These are phyloP conservation scores for Coemansia sp. DNA, from an alignment of 192 early-diverging fungal species.

Conservation along the genomic window DNA sequence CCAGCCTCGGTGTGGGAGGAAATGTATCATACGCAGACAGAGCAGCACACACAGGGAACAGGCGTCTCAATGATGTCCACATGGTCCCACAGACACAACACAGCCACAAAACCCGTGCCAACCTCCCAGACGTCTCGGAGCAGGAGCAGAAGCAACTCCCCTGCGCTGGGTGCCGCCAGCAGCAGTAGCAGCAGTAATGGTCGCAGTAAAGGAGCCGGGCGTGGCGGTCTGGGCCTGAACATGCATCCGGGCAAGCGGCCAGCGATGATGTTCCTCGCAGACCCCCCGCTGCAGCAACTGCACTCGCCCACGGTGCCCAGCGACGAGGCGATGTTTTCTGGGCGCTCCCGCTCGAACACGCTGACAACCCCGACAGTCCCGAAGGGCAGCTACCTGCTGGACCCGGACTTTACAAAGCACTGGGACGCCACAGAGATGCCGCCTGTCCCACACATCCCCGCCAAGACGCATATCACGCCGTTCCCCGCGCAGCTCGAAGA, in stretches of 20 bases:
- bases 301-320: slow-evolving; percentile 46
- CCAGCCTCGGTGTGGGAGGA: background rate
- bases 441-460: slow-evolving; percentile 24
- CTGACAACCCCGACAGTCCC: background rate
- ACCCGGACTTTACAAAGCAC: slow-evolving; percentile 24
- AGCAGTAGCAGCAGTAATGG: slow-evolving; percentile 1
- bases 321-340: slow-evolving; percentile 13
- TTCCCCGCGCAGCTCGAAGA: slow-evolving; percentile 11
- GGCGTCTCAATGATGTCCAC: slow-evolving; percentile 5
- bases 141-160: slow-evolving; percentile 10
- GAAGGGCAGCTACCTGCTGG: slow-evolving; percentile 33
- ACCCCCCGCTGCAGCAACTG: slow-evolving; percentile 14
- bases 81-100: slow-evolving; percentile 8
- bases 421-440: slow-evolving; percentile 31
- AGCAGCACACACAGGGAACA: slow-evolving; percentile 6
- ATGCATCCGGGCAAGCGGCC: slow-evolving; percentile 8
- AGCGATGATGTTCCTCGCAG: slow-evolving; percentile 6
- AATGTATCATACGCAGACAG: slow-evolving; percentile 9
- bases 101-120: background rate
- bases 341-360: slow-evolving; percentile 14
- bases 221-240: slow-evolving; percentile 18
- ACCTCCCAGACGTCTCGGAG: background rate
- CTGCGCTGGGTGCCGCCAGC: slow-evolving; percentile 1
- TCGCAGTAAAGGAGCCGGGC: slow-evolving; percentile 9
- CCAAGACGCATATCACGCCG: slow-evolving; percentile 1